Conservation (phyloP, 2,329 filamentous ascomycete species). For the Onygenales sp. region DNA sequence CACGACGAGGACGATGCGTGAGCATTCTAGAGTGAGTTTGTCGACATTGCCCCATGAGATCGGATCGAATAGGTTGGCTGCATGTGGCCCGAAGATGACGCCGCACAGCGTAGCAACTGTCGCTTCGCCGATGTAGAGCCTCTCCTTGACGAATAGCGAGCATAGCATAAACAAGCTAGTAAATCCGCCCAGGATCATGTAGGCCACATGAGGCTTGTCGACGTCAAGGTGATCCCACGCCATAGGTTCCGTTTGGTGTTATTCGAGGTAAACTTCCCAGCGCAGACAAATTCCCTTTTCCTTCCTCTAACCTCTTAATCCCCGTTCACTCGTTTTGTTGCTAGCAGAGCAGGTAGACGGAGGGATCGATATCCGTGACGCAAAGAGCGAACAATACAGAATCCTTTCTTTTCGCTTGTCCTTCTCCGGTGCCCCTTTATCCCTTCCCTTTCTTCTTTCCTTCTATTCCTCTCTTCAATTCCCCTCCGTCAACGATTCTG, state of each 20-base stretch:
- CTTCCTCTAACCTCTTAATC: too few relatives aligned
- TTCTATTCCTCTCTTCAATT: too few relatives aligned
- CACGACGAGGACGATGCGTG: conserved; percentile 61
- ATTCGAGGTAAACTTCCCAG: background rate
- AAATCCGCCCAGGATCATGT: conserved; percentile 96
- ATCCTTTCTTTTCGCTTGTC: too few relatives aligned
- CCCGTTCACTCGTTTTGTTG: too few relatives aligned
- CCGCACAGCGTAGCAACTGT: conserved; percentile 72
- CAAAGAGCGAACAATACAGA: too few relatives aligned
- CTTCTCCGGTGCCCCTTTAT: too few relatives aligned
- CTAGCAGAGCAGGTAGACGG: too few relatives aligned
- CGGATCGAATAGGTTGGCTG: conserved; percentile 54
- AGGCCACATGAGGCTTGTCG: conserved; percentile 94
- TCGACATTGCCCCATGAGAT: conserved; percentile 56
- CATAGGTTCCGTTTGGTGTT: conserved; percentile 24
- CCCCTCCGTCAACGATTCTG: too few relatives aligned
- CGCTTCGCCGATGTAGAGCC: conserved; percentile 95
- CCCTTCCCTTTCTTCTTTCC: too few relatives aligned
- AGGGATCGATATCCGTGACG: too few relatives aligned
- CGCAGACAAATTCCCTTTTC: too few relatives aligned
- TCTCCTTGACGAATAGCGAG: conserved; percentile 96
- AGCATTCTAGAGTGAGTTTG: conserved; percentile 59
- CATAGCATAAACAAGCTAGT: conserved; percentile 97
- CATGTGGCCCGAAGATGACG: conserved; percentile 61
- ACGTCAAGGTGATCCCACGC: conserved; percentile 50